These are phyloP conservation scores for Xylaria bambusicola DNA, from an alignment of 495 filamentous ascomycete species.

Conservation along the genomic window DNA sequence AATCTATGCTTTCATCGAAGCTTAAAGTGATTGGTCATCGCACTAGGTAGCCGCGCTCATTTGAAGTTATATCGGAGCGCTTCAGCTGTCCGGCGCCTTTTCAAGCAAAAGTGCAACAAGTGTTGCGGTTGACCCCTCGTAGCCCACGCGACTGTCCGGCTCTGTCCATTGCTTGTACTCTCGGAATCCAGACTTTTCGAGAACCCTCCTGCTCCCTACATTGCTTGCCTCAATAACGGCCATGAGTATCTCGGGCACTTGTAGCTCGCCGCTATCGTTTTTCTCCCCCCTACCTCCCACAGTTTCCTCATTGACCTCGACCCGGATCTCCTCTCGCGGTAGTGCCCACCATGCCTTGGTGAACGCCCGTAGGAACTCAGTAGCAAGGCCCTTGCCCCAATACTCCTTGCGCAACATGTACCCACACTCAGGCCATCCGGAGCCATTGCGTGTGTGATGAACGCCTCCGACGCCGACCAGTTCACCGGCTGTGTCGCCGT, in stretches of 20 bases:
- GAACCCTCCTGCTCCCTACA: conserved; percentile 34
- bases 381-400: conserved; percentile 41
- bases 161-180: conserved; percentile 32
- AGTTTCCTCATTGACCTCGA: conserved; percentile 27
- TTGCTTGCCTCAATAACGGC: conserved; percentile 32
- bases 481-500: conserved; percentile 18
- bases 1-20: too few species aligned
- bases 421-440: conserved; percentile 38
- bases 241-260: conserved; percentile 33
- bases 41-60: too few species aligned
- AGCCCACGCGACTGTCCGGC: conserved; percentile 21
- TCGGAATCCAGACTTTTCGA: conserved; percentile 39
- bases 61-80: too few species aligned
- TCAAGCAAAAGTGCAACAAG: conserved; percentile 16
- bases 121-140: background rate
- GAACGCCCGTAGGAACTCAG: conserved; percentile 39
- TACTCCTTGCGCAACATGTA: conserved; percentile 41
- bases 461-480: conserved; percentile 32
- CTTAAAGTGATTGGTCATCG: too few species aligned
- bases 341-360: conserved; percentile 35
- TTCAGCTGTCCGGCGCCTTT: too few species aligned
- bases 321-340: conserved; percentile 35
- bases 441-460: background rate
- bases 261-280: background rate
- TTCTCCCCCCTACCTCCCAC: conserved; percentile 21